Evolutionary conservation across 2,329 filamentous ascomycete species (phyloP), one percentile per base, ranked within the genome.

Genomic region (Ceratocystis cubensis): DNA sequence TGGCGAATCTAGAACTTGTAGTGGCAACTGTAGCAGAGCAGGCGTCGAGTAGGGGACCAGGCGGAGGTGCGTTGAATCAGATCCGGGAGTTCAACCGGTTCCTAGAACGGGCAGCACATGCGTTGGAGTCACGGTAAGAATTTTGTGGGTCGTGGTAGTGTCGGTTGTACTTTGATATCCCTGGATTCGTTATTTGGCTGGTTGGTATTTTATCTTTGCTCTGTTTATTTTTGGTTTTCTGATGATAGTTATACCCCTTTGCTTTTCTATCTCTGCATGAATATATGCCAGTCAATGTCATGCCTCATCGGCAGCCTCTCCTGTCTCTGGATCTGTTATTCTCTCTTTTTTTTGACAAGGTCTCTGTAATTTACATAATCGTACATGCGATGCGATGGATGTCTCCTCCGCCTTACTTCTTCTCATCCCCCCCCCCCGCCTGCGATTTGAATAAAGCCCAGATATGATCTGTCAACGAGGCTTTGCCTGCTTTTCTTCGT

Each of bases 31-130:
- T 87, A 4, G 77, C 81, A 0, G 78, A 80, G 46, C 78, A 84
- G 71, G 80, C 81, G 1, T 82, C 81, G 70, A 79, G 76, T 48
- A 74, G 74, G 22, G 78, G 79, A 64, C 75, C 77, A 7, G 76
- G 77, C 0, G 82, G 82, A 25, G 82, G 82, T 1, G 74, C 81
- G 3, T 75, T 87, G 69, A 78, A 77, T 67, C 81, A 84, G 71
- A 79, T 87, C 65, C 80, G 75, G 68, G 80, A 83, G 61, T 87
- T 87, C 71, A 88, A 87, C 69, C 79, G 78, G 41, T 84, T 87
- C 69, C 75, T 88, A 62, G 85, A 87, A 72, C 78, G 85, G 25
- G 79, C 83, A 5, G 84, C 84, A 1, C 73, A 77, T 37, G 82
- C 80, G 41, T 75, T 88, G 56, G 84, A 86, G 73, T 72, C 75